Evolutionary conservation across 108 stramenopile genomes (phyloP).

Genomic region (Mayamaea pseudoterrestris): DNA sequence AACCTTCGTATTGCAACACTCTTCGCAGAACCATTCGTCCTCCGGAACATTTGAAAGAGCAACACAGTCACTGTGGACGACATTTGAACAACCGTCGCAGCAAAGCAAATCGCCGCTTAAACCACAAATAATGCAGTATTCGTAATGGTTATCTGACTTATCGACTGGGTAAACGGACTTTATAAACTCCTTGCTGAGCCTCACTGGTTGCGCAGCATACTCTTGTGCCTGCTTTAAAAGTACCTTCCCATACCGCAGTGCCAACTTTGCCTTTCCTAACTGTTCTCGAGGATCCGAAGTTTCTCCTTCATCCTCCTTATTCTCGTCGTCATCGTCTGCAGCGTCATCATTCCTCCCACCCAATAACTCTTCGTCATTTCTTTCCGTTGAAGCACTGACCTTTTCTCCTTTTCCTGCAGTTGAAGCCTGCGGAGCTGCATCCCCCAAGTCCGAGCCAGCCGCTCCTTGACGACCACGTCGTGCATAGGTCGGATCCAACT

Average conservation of each 20-base stretch:
- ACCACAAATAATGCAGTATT: constrained; percentile 42
- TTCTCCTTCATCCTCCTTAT: not conserved
- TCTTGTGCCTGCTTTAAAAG: not conserved
- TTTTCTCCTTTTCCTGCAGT: not conserved
- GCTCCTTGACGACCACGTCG: not conserved
- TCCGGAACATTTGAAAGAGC: constrained; percentile 30
- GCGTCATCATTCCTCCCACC: not conserved
- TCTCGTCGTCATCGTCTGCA: not conserved
- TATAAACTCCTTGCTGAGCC: constrained; percentile 28
- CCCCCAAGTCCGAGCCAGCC: not conserved
- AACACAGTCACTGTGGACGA: constrained; percentile 33
- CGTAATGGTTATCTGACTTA: constrained; percentile 35
- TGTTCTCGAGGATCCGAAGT: not conserved
- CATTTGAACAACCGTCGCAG: constrained; percentile 48
- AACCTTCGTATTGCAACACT: too few relatives aligned
- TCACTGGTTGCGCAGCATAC: constrained; percentile 2
- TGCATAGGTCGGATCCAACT: constrained; percentile 2
- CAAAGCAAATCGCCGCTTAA: constrained; percentile 39
- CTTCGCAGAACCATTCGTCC: constrained; percentile 46
- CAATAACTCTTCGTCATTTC: not conserved
- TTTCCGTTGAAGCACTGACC: not conserved
- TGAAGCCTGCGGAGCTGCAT: not conserved
- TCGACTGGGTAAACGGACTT: constrained; percentile 26
- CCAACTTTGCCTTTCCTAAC: not conserved
- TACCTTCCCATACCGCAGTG: not conserved